These are phyloP conservation scores for Handroanthus guayacan DNA, from an alignment of 257 asterid genomes.

Conservation along the genomic window DNA sequence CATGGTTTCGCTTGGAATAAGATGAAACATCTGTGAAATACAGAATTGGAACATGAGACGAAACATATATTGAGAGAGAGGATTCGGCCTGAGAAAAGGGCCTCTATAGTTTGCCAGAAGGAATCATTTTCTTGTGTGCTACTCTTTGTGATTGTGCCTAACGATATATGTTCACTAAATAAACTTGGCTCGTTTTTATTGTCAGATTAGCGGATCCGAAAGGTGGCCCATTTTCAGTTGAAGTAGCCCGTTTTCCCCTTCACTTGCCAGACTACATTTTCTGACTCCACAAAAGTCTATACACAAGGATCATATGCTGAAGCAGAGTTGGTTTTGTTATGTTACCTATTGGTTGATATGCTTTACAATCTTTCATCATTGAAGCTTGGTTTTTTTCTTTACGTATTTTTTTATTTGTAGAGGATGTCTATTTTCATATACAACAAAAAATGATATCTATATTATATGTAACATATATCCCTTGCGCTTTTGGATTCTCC, in stretches of 20 bases:
- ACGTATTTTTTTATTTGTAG: neutral
- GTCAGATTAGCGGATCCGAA: conserved; percentile 70
- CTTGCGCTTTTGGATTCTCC: neutral
- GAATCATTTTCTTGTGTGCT: neutral
- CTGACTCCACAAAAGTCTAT: conserved; percentile 40
- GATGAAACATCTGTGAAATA: no score
- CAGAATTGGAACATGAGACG: no score
- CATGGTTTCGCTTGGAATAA: no score
- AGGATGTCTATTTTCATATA: neutral
- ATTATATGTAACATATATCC: neutral
- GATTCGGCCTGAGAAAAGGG: no score
- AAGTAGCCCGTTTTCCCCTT: conserved; percentile 70
- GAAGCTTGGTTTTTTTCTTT: conserved; percentile 18
- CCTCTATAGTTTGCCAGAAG: no score
- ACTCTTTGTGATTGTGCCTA: neutral
- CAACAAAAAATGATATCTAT: no score
- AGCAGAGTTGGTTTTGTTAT: neutral
- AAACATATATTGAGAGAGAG: no score
- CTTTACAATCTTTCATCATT: conserved; percentile 26
- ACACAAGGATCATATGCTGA: neutral
- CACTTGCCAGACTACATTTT: conserved; percentile 79
- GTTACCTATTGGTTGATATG: neutral
- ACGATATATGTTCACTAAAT: neutral
- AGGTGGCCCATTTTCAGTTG: conserved; percentile 66
- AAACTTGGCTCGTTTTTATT: neutral